These are phyloP conservation scores for Phytophthora fragariaefolia DNA, from an alignment of 352 stramenopile species.

Conservation along the genomic window DNA sequence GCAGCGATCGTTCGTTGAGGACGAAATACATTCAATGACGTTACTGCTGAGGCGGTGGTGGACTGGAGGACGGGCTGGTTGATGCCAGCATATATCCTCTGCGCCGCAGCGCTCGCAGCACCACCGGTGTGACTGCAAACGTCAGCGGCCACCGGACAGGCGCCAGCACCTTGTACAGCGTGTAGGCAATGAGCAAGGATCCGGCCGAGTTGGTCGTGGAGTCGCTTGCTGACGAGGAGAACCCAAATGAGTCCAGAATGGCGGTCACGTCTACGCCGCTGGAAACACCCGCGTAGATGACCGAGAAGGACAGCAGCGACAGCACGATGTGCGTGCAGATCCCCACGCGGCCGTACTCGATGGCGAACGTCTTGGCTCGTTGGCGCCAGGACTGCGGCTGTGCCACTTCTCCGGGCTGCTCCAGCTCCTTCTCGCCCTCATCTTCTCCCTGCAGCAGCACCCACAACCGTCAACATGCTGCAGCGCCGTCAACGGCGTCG, in stretches of 20 bases:
- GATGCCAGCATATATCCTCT: slow-evolving; percentile 76
- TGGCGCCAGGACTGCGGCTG: slow-evolving; percentile 58
- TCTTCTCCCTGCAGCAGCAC: background rate
- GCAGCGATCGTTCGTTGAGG: slow-evolving; percentile 12
- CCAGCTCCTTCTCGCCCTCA: slow-evolving; percentile 32
- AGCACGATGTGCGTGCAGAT: slow-evolving; percentile 81
- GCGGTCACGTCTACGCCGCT: slow-evolving; percentile 71
- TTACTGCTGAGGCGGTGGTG: slow-evolving; percentile 26
- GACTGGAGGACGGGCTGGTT: slow-evolving; percentile 28
- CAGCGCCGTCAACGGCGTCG: background rate
- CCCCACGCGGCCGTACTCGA: slow-evolving; percentile 83
- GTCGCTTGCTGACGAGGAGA: slow-evolving; percentile 50
- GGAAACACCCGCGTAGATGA: slow-evolving; percentile 76
- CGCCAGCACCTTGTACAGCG: slow-evolving; percentile 81
- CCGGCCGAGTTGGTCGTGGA: slow-evolving; percentile 65
- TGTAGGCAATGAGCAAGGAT: slow-evolving; percentile 84
- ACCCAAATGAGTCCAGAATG: slow-evolving; percentile 56
- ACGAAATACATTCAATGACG: slow-evolving; percentile 16
- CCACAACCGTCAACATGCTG: background rate
- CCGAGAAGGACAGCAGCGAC: slow-evolving; percentile 74
- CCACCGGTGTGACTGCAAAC: slow-evolving; percentile 78
- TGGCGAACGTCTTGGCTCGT: slow-evolving; percentile 80
- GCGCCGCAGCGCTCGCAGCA: slow-evolving; percentile 73
- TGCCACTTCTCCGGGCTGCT: slow-evolving; percentile 11
- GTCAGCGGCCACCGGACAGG: slow-evolving; percentile 84